Evolutionary conservation across 352 stramenopile genomes (phyloP).

Genomic region (Lagenidium giganteum): DNA sequence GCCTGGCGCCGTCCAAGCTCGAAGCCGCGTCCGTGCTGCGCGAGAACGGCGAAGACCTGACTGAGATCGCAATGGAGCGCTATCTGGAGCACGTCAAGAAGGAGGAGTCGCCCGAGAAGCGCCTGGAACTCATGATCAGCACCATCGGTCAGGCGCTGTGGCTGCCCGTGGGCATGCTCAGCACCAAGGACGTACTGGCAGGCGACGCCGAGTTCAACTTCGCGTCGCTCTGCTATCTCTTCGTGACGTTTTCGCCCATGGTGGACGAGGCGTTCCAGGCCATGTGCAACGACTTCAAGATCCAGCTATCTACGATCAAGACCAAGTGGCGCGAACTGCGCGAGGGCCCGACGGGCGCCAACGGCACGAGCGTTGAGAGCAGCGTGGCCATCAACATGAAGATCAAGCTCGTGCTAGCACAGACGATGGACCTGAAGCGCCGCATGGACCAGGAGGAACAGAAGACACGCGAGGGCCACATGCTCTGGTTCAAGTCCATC

Average conservation of each 20-base stretch:
- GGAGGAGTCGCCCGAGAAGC: slow-evolving; percentile 44
- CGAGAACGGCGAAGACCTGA: slow-evolving; percentile 78
- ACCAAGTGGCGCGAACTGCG: slow-evolving; percentile 59
- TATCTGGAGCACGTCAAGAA: slow-evolving; percentile 59
- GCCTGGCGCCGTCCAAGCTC: slow-evolving; percentile 28
- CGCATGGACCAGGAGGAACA: slow-evolving; percentile 49
- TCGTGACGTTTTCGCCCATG: slow-evolving; percentile 52
- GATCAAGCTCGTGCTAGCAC: slow-evolving; percentile 66
- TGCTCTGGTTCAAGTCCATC: slow-evolving; percentile 60
- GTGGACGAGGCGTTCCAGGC: slow-evolving; percentile 44
- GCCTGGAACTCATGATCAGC: slow-evolving; percentile 64
- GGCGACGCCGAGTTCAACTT: slow-evolving; percentile 79
- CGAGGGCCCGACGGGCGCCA: slow-evolving; percentile 18
- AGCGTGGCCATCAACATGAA: slow-evolving; percentile 26
- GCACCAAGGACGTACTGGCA: slow-evolving; percentile 60
- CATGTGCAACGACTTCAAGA: slow-evolving; percentile 43
- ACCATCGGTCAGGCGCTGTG: slow-evolving; percentile 71
- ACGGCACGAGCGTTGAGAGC: neutral
- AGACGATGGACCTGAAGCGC: slow-evolving; percentile 71
- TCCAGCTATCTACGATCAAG: slow-evolving; percentile 47
- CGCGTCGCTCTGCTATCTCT: slow-evolving; percentile 61
- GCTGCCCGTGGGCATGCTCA: slow-evolving; percentile 52
- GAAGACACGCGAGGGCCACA: slow-evolving; percentile 55
- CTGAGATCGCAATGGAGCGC: slow-evolving; percentile 68
- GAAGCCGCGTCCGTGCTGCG: slow-evolving; percentile 54